Base-by-base conservation (phyloP, 176 grass and related monocot genomes). In the Hordeum vulgare region DNA sequence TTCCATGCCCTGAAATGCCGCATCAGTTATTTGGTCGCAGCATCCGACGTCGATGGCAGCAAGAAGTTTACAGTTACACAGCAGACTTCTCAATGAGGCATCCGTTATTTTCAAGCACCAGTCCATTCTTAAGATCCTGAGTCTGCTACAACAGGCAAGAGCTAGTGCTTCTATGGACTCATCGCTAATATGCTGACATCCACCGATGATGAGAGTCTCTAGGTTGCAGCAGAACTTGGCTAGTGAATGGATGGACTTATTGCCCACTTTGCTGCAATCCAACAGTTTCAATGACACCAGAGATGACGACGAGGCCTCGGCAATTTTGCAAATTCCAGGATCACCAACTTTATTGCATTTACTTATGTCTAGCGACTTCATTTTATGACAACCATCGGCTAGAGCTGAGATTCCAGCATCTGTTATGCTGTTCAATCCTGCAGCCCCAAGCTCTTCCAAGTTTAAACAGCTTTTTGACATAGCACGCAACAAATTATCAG, bases 341-440 rank as follows among this genome's bases (percentile, higher is more conserved):
- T 95, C 93, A 20, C 86, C 83, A 79, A 98, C 86, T 85, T 98
- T 93, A 42, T 63, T 87, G 85, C 96, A 98, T 77, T 95, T 95
- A 76, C 89, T 98, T 82, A 98, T 39, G 77, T 98, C 96, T 64
- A 98, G 67, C 28, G 41, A 65, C 71, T 87, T 94, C 25, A 98
- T 92, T 84, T 73, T 34, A 66, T 13, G 87, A 65, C 93, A 90
- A n/a, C 93, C 96, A 64, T 92, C 77, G 11, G 93, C 87, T 37
- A 98, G 85, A 47, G 64, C 57, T 60, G 79, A 85, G 74, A 98
- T 86, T 26, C 96, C 96, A 40, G 74, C 28, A 83, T 98, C 85
- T 44, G 91, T 98, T 88, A 98, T 85, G 25, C 66, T 79, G 56
- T 40, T 80, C 85, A 93, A 92, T 80, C 87, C 84, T 18, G 85